These are phyloP conservation scores for Cicer yamashitae DNA, from an alignment of 306 rosid genomes.

Conservation along the genomic window DNA sequence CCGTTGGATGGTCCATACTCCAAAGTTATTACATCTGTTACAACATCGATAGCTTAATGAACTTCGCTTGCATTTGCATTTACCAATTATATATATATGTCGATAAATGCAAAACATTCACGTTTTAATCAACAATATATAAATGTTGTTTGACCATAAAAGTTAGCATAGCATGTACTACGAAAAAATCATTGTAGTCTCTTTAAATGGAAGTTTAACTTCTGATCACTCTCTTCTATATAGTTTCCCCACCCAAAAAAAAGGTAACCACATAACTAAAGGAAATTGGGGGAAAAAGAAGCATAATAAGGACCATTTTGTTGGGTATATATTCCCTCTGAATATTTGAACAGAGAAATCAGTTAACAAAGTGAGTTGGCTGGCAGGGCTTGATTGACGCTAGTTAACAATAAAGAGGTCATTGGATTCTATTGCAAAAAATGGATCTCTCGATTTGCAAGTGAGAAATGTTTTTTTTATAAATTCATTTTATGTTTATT, in stretches of 20 bases:
- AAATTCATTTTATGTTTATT: too few relatives aligned
- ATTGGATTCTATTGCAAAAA: background rate
- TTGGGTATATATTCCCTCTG: background rate
- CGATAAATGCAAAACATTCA: conserved; percentile 43
- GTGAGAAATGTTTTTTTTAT: too few relatives aligned
- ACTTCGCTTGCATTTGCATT: conserved; percentile 30
- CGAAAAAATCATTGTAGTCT: conserved; percentile 26
- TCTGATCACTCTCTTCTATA: background rate
- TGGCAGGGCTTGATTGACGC: background rate
- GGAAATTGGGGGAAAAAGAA: background rate
- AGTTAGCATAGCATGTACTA: background rate
- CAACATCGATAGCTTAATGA: conserved; percentile 36
- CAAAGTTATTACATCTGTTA: conserved; percentile 4
- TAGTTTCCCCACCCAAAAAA: conserved; percentile 1
- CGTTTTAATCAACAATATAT: conserved; percentile 27
- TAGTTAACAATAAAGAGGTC: background rate
- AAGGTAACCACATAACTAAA: conserved; percentile 9
- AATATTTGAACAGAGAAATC: background rate
- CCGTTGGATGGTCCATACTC: conserved; percentile 43
- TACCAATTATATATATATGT: conserved; percentile 1
- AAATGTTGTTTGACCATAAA: conserved; percentile 28
- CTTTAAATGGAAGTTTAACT: conserved; percentile 34
- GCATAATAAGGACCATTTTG: background rate
- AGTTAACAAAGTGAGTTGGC: conserved; percentile 3
- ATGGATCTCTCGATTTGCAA: too few relatives aligned